phyloP scores from a whole-genome alignment of 2,329 filamentous ascomycete species.

The Arthrinium phaeospermum region DNA sequence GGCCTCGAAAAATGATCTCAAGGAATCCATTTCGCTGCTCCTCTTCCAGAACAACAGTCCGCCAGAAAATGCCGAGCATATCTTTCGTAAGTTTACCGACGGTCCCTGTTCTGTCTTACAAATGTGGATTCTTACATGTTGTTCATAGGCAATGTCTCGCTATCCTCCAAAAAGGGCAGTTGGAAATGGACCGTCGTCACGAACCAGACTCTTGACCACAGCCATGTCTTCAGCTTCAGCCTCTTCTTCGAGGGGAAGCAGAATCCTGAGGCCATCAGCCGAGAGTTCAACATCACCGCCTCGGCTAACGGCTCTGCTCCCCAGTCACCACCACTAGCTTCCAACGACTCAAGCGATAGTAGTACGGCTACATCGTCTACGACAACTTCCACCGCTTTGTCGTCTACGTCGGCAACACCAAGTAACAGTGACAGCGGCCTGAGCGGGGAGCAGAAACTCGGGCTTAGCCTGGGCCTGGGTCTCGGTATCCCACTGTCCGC shows the following conservation, averaged over 20 bases:
- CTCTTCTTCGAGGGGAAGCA: background rate
- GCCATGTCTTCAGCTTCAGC: background rate
- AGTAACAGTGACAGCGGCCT: background rate
- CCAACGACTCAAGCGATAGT: background rate
- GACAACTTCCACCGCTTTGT: background rate
- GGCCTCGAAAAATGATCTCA: background rate
- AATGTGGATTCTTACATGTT: no score
- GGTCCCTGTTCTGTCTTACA: background rate
- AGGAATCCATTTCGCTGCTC: background rate
- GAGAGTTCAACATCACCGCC: conserved; percentile 1
- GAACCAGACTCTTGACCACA: background rate
- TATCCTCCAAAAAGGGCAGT: background rate
- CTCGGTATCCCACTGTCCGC: background rate
- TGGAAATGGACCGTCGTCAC: background rate
- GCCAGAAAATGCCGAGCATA: background rate
- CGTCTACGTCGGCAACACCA: background rate
- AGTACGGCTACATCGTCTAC: background rate
- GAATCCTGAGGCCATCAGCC: background rate
- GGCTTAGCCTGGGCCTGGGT: background rate
- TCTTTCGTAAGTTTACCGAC: background rate
- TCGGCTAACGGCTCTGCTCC: background rate
- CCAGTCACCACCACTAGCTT: background rate
- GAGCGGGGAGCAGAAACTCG: background rate
- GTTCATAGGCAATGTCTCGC: background rate
- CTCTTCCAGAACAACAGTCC: background rate